Evolutionary conservation across 2,329 filamentous ascomycete genomes (phyloP).

Genomic region (Aureobasidium uvarum): DNA sequence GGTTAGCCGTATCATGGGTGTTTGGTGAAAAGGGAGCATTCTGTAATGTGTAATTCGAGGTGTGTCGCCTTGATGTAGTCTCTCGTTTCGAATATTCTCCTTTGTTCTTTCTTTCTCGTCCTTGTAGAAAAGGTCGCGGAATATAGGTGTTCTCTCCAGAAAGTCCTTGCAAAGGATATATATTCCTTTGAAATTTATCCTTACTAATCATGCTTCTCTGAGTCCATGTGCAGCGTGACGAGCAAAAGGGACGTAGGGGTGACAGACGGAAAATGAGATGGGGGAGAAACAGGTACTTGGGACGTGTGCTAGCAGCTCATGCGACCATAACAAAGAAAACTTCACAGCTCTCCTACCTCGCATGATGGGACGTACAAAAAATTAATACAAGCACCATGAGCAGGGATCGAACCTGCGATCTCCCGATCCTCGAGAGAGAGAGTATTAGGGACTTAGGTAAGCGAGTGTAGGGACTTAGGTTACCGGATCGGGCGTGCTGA

Average conservation of each 20-base stretch:
- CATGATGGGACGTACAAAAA: neutral
- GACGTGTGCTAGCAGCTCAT: too few species aligned
- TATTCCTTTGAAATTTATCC: neutral
- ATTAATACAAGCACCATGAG: conserved; percentile 7
- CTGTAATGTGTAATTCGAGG: conserved; percentile 21
- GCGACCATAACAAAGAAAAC: neutral
- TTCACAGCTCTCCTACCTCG: neutral
- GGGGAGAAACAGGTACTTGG: too few species aligned
- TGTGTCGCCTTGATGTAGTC: neutral
- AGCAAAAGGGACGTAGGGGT: too few species aligned
- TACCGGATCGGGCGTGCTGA: conserved; percentile 8
- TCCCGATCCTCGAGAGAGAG: conserved; percentile 6
- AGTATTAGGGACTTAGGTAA: neutral
- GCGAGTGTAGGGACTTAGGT: neutral
- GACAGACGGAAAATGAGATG: too few species aligned
- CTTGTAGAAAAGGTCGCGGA: neutral
- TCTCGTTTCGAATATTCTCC: neutral
- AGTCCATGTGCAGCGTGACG: too few species aligned
- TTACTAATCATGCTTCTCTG: too few species aligned
- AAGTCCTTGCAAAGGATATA: neutral
- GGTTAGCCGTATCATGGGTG: neutral
- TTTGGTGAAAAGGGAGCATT: neutral
- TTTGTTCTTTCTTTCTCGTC: neutral
- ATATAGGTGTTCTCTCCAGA: neutral
- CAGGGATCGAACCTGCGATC: conserved; percentile 12